Percentiles rank a stretch among this genome's conserved stretches.
These are phyloP conservation scores for Chalaropsis thielavioides DNA, from an alignment of 2,329 filamentous ascomycete genomes.

Conservation along the genomic window DNA sequence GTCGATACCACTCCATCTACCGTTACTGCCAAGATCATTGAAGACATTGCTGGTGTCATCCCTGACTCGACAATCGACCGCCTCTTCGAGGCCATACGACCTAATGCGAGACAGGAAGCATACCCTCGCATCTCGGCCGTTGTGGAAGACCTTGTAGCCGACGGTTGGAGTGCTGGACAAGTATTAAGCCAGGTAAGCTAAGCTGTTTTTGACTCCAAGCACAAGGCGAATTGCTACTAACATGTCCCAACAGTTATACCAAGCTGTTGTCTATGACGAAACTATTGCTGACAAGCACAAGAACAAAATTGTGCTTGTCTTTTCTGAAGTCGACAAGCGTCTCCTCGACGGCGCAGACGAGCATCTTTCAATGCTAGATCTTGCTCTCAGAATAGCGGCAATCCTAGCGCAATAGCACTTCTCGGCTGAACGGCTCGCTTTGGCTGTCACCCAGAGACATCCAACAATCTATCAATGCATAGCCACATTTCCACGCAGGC, in stretches of 20 bases:
- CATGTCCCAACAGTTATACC: constrained; percentile 49
- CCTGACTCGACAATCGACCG: constrained; percentile 57
- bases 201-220: not conserved
- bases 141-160: constrained; percentile 81
- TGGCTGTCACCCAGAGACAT: not conserved
- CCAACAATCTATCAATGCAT: not conserved
- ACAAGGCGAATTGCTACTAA: constrained; percentile 17
- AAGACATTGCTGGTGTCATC: constrained; percentile 94
- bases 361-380: constrained; percentile 77
- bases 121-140: constrained; percentile 65
- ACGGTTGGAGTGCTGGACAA: constrained; percentile 92
- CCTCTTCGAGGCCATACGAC: constrained; percentile 63
- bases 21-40: constrained; percentile 66
- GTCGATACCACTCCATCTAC: constrained; percentile 34
- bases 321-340: constrained; percentile 89
- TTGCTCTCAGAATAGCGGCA: constrained; percentile 65
- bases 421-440: not conserved
- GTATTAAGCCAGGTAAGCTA: constrained; percentile 58
- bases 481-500: not conserved
- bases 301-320: constrained; percentile 74
- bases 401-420: constrained; percentile 39
- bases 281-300: constrained; percentile 72
- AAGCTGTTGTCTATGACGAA: constrained; percentile 70
- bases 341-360: constrained; percentile 91
- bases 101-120: constrained; percentile 44